phyloP scores from a whole-genome alignment of 768 basidiomycete species.

The Lentinula aciculospora region DNA sequence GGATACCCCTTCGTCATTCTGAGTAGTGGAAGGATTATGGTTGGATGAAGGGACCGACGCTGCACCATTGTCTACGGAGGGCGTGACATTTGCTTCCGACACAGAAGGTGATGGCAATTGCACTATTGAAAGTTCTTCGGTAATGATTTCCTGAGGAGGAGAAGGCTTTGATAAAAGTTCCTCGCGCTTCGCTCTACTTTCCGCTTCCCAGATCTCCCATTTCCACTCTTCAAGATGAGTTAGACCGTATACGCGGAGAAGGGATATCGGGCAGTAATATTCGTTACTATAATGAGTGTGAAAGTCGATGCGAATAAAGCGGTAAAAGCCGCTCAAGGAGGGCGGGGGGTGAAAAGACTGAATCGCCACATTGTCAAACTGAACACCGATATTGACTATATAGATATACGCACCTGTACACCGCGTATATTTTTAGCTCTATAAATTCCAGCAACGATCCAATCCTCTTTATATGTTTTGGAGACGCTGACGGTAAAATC shows the following conservation, averaged over 20 bases:
- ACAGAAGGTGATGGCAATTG: neutral
- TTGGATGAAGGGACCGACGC: neutral
- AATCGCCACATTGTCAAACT: neutral
- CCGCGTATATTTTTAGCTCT: constrained; percentile 87
- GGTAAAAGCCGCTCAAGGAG: constrained; percentile 79
- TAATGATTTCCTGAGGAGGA: neutral
- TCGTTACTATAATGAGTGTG: constrained; percentile 90
- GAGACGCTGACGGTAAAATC: constrained; percentile 85
- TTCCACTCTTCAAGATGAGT: constrained; percentile 97
- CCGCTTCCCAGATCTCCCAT: constrained; percentile 79
- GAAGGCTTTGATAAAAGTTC: constrained; percentile 26
- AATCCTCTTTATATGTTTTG: constrained; percentile 69
- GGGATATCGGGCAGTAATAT: constrained; percentile 92
- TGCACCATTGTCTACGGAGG: neutral
- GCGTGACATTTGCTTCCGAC: neutral
- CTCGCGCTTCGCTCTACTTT: constrained; percentile 47
- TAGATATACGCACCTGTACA: constrained; percentile 64
- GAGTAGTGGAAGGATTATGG: neutral
- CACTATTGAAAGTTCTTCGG: neutral
- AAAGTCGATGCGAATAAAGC: constrained; percentile 92
- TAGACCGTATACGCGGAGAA: constrained; percentile 90
- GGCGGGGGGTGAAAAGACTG: constrained; percentile 77
- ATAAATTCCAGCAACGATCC: constrained; percentile 73
- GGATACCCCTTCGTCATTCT: neutral
- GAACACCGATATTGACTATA: neutral